Evolutionary conservation across 352 stramenopile genomes (phyloP).

Genomic region (Globisporangium orthogonon): DNA sequence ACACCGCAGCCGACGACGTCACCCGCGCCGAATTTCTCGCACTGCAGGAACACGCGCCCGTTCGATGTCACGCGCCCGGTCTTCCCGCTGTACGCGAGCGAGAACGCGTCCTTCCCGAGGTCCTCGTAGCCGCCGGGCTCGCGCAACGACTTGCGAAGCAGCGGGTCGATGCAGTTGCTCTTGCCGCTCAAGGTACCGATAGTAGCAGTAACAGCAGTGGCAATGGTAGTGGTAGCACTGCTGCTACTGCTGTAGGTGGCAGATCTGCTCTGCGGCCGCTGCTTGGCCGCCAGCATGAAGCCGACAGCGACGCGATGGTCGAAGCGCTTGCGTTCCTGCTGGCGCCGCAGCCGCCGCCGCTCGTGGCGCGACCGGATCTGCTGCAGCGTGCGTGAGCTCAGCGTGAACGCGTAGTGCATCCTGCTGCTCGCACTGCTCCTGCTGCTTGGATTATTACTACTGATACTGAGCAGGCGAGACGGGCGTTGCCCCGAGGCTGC

Average conservation of each 20-base stretch:
- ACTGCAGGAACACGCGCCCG: slow-evolving; percentile 38
- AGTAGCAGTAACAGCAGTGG: too few species aligned
- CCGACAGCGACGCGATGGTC: slow-evolving; percentile 43
- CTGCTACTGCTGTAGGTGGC: too few species aligned
- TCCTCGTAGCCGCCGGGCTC: slow-evolving; percentile 12
- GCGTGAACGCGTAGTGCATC: slow-evolving; percentile 35
- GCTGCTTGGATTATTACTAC: background rate
- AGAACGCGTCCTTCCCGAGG: slow-evolving; percentile 29
- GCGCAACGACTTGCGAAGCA: background rate
- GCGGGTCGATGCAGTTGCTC: slow-evolving; percentile 1
- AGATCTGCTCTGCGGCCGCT: background rate
- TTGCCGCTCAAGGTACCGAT: background rate
- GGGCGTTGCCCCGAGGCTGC: background rate
- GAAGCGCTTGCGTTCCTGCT: slow-evolving; percentile 25
- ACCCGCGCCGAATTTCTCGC: slow-evolving; percentile 37
- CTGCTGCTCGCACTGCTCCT: background rate
- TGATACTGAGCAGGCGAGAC: background rate
- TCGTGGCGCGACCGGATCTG: slow-evolving; percentile 34
- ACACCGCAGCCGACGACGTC: slow-evolving; percentile 59
- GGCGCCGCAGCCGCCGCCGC: slow-evolving; percentile 24
- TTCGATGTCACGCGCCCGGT: slow-evolving; percentile 46
- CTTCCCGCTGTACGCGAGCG: slow-evolving; percentile 50
- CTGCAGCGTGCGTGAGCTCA: slow-evolving; percentile 31
- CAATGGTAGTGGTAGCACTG: background rate
- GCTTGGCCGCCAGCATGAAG: slow-evolving; percentile 12